phyloP scores from a whole-genome alignment of 768 basidiomycete species.

The Suillus decipiens region DNA sequence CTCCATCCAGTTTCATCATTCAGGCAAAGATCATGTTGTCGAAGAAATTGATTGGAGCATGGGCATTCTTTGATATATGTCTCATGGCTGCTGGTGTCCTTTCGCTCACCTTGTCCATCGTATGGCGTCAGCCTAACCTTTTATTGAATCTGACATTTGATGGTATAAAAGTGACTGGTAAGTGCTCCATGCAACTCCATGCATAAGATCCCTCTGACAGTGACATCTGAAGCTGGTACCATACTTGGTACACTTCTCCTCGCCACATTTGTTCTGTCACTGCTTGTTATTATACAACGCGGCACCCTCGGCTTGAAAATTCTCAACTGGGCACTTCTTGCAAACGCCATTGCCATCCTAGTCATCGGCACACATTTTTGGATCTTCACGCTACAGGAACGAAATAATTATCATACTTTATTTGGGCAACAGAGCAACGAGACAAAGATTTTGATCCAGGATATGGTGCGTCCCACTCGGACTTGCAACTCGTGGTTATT shows the following conservation, averaged over 20 bases:
- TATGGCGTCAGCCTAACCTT: constrained; percentile 70
- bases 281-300: constrained; percentile 69
- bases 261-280: constrained; percentile 67
- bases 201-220: constrained; percentile 3
- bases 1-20: constrained; percentile 4
- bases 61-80: constrained; percentile 69
- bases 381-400: constrained; percentile 78
- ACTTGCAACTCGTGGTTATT: neutral
- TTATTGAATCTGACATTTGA: constrained; percentile 74
- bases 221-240: constrained; percentile 56
- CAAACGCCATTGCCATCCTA: constrained; percentile 61
- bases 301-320: constrained; percentile 70
- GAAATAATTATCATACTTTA: constrained; percentile 60
- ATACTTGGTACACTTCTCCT: constrained; percentile 67
- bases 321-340: constrained; percentile 74
- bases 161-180: constrained; percentile 58
- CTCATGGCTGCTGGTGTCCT: constrained; percentile 72
- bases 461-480: constrained; percentile 51
- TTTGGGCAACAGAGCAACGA: constrained; percentile 51
- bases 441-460: constrained; percentile 63
- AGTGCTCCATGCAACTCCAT: constrained; percentile 22
- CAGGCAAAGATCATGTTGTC: constrained; percentile 59
- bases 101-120: constrained; percentile 64
- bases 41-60: constrained; percentile 65
- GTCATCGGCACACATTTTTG: constrained; percentile 75